phyloP scores from a whole-genome alignment of 768 basidiomycete genomes.

The Mycena capillaripes region DNA sequence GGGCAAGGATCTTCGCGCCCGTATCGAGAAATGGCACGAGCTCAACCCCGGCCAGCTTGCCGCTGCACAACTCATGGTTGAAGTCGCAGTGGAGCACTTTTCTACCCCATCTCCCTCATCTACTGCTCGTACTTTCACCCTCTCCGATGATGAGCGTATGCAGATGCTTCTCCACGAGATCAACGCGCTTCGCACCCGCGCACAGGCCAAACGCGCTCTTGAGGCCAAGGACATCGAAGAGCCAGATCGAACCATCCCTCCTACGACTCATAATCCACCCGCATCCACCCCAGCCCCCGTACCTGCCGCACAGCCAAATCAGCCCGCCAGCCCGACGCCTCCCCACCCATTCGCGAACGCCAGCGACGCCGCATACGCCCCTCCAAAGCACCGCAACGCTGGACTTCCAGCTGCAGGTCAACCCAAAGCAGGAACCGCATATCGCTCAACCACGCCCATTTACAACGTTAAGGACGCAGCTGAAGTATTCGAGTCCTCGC shows the following conservation, averaged over 20 bases:
- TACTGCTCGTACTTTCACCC: background rate
- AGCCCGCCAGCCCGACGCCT: no score
- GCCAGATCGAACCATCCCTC: no score
- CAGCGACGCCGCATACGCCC: slow-evolving; percentile 34
- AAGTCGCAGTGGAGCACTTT: background rate
- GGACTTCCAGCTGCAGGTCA: background rate
- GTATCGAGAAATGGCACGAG: no score
- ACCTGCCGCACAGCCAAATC: no score
- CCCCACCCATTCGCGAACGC: slow-evolving; percentile 21
- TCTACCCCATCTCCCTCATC: background rate
- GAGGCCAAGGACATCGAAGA: no score
- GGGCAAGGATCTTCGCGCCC: no score
- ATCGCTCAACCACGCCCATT: slow-evolving; percentile 36
- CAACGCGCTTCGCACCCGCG: background rate
- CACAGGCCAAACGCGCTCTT: background rate
- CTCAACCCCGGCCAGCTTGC: background rate
- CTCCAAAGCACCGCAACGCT: slow-evolving; percentile 29
- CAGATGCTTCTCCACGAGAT: background rate
- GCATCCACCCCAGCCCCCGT: no score
- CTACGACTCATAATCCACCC: no score
- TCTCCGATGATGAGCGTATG: background rate
- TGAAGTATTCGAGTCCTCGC: slow-evolving; percentile 28
- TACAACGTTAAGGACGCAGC: slow-evolving; percentile 31
- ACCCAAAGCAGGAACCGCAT: slow-evolving; percentile 19
- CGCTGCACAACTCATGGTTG: background rate